A percentile compares a stretch with the other conserved stretches of the same genome.
Evolutionary conservation across 148 eudicot genomes (phyloP).

Genomic region (Bassia scoparia): DNA sequence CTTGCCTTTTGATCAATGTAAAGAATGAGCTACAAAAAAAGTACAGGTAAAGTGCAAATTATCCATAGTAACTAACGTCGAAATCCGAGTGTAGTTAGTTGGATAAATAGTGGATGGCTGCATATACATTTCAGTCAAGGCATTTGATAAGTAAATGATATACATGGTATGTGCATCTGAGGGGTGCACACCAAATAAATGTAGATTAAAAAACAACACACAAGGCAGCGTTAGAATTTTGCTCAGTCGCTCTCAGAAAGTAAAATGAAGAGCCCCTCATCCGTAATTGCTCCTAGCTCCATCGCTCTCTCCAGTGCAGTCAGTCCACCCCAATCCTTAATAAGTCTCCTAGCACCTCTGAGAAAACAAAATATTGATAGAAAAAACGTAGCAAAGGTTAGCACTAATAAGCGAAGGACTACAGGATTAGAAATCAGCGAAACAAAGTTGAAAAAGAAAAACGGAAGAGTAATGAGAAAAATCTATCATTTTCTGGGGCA

Average conservation of each 20-base stretch:
- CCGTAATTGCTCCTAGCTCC: slow-evolving; percentile 96
- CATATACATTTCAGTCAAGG: background rate
- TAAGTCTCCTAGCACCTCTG: slow-evolving; percentile 76
- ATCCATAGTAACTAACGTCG: background rate
- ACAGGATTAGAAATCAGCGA: background rate
- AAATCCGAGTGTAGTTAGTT: background rate
- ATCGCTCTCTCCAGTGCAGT: slow-evolving; percentile 85
- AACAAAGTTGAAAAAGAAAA: background rate
- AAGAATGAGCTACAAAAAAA: background rate
- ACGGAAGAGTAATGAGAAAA: background rate
- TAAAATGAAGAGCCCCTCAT: slow-evolving; percentile 82
- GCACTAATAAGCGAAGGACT: background rate
- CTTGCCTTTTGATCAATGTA: background rate
- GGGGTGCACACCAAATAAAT: background rate
- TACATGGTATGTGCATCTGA: slow-evolving; percentile 9
- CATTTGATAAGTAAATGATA: background rate
- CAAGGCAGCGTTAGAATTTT: background rate
- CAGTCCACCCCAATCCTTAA: slow-evolving; percentile 81
- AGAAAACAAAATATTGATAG: slow-evolving; percentile 9
- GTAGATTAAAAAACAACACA: background rate
- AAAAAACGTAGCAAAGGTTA: background rate
- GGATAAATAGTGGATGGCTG: background rate
- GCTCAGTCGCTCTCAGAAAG: slow-evolving; percentile 61
- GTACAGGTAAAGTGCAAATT: background rate
- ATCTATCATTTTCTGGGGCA: background rate